A percentile compares a stretch with the other conserved stretches of the same genome.
phyloP scores from a whole-genome alignment of 2,329 filamentous ascomycete genomes.

The Phialocephala sp. region DNA sequence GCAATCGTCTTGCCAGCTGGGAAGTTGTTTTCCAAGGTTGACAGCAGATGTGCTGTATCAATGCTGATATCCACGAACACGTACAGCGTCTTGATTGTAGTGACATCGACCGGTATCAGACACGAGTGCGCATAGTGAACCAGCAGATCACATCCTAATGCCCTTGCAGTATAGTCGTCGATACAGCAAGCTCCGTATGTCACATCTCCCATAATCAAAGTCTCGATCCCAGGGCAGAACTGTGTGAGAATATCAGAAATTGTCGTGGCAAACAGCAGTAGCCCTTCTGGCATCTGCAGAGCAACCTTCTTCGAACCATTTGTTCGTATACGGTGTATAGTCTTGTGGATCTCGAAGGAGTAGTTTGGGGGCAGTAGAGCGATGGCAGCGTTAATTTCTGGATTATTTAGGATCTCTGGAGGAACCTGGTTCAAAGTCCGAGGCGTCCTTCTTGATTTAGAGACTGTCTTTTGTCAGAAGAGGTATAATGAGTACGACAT shows the following conservation, averaged over 20 bases:
- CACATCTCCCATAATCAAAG: conserved; percentile 98
- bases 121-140: conserved; percentile 98
- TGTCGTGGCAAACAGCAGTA: conserved; percentile 94
- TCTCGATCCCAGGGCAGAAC: conserved; percentile 91
- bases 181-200: conserved; percentile 99
- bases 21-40: conserved; percentile 89
- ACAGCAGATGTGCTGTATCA: conserved; percentile 84
- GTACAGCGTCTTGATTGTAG: conserved; percentile 95
- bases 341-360: conserved; percentile 98
- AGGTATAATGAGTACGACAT: conserved; percentile 28
- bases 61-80: conserved; percentile 99
- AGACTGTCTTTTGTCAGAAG: conserved; percentile 55
- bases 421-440: conserved; percentile 92
- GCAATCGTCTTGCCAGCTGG: conserved; percentile 84
- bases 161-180: conserved; percentile 95
- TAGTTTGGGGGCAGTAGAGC: conserved; percentile 92
- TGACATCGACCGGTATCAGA: conserved; percentile 93
- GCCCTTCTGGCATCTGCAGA: conserved; percentile 95
- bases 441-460: conserved; percentile 73
- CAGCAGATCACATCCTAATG: conserved; percentile 90
- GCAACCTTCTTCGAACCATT: conserved; percentile 82
- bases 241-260: conserved; percentile 95
- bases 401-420: conserved; percentile 81
- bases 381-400: conserved; percentile 86
- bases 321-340: conserved; percentile 89